Percentiles rank a stretch among this genome's conserved stretches.
phyloP scores from a whole-genome alignment of 2,329 filamentous ascomycete genomes.

The Fusarium chuoi region DNA sequence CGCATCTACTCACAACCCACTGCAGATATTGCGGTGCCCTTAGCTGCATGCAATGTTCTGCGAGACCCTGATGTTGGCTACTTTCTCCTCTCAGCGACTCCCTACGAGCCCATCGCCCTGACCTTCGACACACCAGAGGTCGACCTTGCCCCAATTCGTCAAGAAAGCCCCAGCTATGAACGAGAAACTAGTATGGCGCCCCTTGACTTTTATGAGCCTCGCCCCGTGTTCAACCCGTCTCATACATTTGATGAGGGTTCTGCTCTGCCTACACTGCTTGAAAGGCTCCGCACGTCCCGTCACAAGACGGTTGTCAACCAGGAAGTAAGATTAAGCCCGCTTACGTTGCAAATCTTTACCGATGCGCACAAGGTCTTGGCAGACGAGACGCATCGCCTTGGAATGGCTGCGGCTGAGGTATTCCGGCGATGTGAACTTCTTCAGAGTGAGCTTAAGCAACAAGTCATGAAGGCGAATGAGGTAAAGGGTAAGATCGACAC shows the following conservation, averaged over 20 bases:
- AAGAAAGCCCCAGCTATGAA: conserved; percentile 56
- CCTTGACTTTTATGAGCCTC: conserved; percentile 68
- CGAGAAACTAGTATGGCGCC: conserved; percentile 56
- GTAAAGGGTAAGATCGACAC: conserved; percentile 73
- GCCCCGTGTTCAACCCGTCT: conserved; percentile 73
- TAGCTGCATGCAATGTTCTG: conserved; percentile 65
- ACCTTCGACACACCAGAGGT: conserved; percentile 68
- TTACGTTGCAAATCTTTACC: conserved; percentile 76
- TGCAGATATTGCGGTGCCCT: conserved; percentile 57
- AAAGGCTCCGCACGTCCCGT: conserved; percentile 66
- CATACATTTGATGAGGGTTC: conserved; percentile 68
- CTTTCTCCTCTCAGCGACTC: conserved; percentile 69
- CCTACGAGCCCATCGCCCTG: conserved; percentile 67
- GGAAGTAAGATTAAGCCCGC: conserved; percentile 75
- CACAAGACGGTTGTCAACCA: conserved; percentile 72
- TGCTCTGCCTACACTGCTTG: conserved; percentile 65
- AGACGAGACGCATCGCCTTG: conserved; percentile 74
- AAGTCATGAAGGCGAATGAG: conserved; percentile 73
- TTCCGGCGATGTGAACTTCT: conserved; percentile 77
- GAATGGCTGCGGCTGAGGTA: conserved; percentile 75
- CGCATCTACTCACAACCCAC: conserved; percentile 65
- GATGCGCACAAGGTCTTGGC: conserved; percentile 78
- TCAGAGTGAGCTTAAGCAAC: conserved; percentile 73
- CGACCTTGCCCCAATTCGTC: conserved; percentile 56
- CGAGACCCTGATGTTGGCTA: conserved; percentile 72